Percentiles rank a stretch among this genome's conserved stretches.
phyloP scores from a whole-genome alignment of 2,329 filamentous ascomycete genomes.

The Elsinoe ampelina region DNA sequence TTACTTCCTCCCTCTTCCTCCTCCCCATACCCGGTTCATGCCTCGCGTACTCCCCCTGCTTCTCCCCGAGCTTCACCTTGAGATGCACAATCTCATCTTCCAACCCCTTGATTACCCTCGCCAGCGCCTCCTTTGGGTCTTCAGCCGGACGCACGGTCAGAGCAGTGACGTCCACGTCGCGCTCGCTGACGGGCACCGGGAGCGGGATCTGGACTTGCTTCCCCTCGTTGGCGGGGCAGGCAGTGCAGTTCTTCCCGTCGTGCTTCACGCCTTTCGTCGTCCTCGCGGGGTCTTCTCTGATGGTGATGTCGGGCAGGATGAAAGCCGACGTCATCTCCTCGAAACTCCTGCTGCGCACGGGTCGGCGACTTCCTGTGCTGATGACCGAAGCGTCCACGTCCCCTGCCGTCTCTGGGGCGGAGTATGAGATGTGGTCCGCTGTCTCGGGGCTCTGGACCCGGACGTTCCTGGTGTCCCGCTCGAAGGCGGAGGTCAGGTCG shows the following conservation, averaged over 20 bases:
- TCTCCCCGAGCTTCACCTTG: constrained; percentile 55
- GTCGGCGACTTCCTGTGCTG: constrained; percentile 42
- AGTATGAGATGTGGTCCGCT: constrained; percentile 22
- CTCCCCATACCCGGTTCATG: constrained; percentile 59
- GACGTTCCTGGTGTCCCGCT: constrained; percentile 25
- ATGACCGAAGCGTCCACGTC: constrained; percentile 37
- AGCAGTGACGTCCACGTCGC: constrained; percentile 41
- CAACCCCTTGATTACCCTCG: constrained; percentile 72
- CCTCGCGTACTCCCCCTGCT: constrained; percentile 54
- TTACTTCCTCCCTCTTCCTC: constrained; percentile 53
- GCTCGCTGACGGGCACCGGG: constrained; percentile 26
- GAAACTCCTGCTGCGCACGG: constrained; percentile 35
- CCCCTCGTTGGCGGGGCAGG: constrained; percentile 34
- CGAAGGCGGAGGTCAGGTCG: constrained; percentile 33
- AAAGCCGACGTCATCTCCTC: constrained; percentile 48
- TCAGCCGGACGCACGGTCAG: constrained; percentile 54
- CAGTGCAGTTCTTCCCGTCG: constrained; percentile 46
- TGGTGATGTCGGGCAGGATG: constrained; percentile 19
- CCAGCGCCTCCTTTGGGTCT: constrained; percentile 61
- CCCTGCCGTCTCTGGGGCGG: constrained; percentile 24
- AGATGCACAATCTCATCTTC: constrained; percentile 72
- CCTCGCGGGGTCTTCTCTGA: constrained; percentile 16
- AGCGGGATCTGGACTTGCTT: constrained; percentile 35
- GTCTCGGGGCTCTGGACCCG: constrained; percentile 29
- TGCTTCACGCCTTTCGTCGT: constrained; percentile 29